A percentile compares a stretch with the other conserved stretches of the same genome.
Evolutionary conservation across 257 asterid species (phyloP).

Genomic region (Striga asiatica): DNA sequence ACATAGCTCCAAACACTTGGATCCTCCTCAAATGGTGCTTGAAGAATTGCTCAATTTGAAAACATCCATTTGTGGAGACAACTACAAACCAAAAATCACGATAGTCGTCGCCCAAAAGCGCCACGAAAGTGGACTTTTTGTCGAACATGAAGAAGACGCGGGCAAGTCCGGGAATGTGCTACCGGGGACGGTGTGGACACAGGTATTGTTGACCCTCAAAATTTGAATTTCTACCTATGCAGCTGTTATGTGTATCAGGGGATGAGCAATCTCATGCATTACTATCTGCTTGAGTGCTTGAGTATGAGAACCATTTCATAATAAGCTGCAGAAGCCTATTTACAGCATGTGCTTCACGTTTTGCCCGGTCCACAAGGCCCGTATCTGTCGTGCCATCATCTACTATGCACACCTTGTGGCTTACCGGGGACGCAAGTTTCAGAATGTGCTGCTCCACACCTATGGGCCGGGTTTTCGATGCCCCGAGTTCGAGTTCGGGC

Average conservation of each 20-base stretch:
- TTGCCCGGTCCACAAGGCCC: constrained; percentile 62
- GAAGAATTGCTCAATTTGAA: constrained; percentile 37
- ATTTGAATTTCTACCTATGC: constrained; percentile 63
- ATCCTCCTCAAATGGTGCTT: constrained; percentile 62
- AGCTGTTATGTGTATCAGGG: constrained; percentile 68
- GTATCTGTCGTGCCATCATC: constrained; percentile 65
- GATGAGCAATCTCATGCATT: constrained; percentile 74
- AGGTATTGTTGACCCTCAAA: constrained; percentile 37
- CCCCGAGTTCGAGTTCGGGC: neutral
- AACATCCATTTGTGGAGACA: constrained; percentile 12
- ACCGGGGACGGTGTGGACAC: constrained; percentile 74
- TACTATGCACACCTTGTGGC: constrained; percentile 78
- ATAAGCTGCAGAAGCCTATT: constrained; percentile 43
- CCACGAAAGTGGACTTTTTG: constrained; percentile 60
- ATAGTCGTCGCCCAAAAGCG: constrained; percentile 65
- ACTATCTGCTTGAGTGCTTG: constrained; percentile 42
- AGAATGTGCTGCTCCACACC: constrained; percentile 24
- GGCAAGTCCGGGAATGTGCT: constrained; percentile 38
- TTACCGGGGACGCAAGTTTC: constrained; percentile 58
- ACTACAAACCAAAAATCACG: constrained; percentile 42
- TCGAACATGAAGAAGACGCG: constrained; percentile 15
- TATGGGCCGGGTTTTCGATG: neutral
- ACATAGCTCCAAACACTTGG: too few species aligned
- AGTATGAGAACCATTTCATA: constrained; percentile 45
- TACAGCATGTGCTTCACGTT: constrained; percentile 62